Percentiles rank a stretch among this genome's conserved stretches.
phyloP scores from a whole-genome alignment of 2,329 filamentous ascomycete genomes.

The Colletotrichum gigasporum region DNA sequence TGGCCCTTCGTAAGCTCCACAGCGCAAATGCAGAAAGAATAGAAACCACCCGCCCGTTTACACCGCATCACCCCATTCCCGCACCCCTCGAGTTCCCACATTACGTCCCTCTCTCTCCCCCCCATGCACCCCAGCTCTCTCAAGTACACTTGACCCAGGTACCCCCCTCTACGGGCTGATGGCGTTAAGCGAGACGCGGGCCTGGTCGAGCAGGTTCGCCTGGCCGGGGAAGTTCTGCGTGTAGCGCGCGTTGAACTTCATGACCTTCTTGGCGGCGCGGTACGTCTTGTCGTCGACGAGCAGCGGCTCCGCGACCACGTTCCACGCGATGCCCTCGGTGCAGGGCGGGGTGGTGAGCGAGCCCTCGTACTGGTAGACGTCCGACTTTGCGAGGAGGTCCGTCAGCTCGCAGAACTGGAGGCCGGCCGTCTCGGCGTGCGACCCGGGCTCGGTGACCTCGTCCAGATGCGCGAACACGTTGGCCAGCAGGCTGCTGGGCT shows the following conservation, averaged over 20 bases:
- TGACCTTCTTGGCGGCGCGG: slow-evolving; percentile 59
- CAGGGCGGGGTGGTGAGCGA: slow-evolving; percentile 72
- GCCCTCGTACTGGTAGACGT: slow-evolving; percentile 62
- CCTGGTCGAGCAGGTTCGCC: slow-evolving; percentile 50
- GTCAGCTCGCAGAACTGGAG: slow-evolving; percentile 55
- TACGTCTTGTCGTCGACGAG: slow-evolving; percentile 58
- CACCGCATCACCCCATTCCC: no score
- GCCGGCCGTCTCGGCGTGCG: slow-evolving; percentile 42
- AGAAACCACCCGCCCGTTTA: no score
- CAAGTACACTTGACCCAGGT: neutral
- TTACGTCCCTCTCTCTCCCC: no score
- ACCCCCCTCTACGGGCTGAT: neutral
- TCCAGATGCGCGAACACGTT: slow-evolving; percentile 49
- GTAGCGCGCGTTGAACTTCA: slow-evolving; percentile 65
- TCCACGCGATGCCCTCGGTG: slow-evolving; percentile 63
- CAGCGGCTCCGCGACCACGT: slow-evolving; percentile 58
- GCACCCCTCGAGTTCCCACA: no score
- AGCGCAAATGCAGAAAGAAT: no score
- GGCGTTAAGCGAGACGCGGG: slow-evolving; percentile 15
- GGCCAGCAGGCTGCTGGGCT: slow-evolving; percentile 41
- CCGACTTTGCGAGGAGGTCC: slow-evolving; percentile 44
- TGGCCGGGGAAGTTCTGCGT: slow-evolving; percentile 59
- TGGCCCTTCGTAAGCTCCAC: neutral
- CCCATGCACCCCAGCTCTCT: neutral
- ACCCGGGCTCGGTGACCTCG: slow-evolving; percentile 50